These are phyloP conservation scores for Colletotrichum chlorophyti DNA, from an alignment of 2,329 filamentous ascomycete genomes.

Conservation along the genomic window DNA sequence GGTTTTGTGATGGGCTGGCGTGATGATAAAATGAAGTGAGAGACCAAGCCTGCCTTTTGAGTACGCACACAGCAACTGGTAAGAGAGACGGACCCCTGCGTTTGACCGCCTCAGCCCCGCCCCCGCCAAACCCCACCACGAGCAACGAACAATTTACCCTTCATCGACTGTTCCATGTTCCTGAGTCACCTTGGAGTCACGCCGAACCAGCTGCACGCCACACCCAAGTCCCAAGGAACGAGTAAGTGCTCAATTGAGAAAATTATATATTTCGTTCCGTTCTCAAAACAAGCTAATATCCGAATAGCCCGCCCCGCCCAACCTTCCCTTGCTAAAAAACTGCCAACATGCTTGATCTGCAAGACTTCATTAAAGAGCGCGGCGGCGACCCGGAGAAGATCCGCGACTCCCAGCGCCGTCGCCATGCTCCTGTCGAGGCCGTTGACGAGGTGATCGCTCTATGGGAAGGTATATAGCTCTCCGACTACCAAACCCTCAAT, in stretches of 20 bases:
- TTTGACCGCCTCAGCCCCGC: conserved; percentile 30
- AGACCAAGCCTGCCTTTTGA: too few relatives aligned
- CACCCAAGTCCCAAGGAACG: conserved; percentile 4
- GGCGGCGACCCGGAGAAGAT: conserved; percentile 93
- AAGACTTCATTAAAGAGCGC: conserved; percentile 83
- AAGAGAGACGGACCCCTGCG: conserved; percentile 8
- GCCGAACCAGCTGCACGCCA: conserved; percentile 5
- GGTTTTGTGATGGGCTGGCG: neutral
- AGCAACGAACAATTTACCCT: conserved; percentile 29
- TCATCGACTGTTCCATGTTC: conserved; percentile 11
- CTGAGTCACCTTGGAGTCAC: conserved; percentile 23
- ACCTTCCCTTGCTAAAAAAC: conserved; percentile 1
- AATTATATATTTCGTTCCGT: neutral
- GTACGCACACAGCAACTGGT: too few relatives aligned
- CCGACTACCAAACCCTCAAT: neutral
- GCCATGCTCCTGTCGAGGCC: conserved; percentile 79
- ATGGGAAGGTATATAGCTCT: conserved; percentile 61
- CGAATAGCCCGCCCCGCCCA: neutral
- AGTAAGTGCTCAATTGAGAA: neutral
- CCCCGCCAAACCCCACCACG: conserved; percentile 29
- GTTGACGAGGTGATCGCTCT: conserved; percentile 91
- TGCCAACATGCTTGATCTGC: conserved; percentile 72
- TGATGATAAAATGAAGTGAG: neutral
- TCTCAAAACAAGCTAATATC: neutral
- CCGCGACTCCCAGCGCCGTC: conserved; percentile 86